Percentiles rank a stretch among this genome's conserved stretches.
Conservation (phyloP, 768 basidiomycete genomes). For the Mycena galopus region DNA sequence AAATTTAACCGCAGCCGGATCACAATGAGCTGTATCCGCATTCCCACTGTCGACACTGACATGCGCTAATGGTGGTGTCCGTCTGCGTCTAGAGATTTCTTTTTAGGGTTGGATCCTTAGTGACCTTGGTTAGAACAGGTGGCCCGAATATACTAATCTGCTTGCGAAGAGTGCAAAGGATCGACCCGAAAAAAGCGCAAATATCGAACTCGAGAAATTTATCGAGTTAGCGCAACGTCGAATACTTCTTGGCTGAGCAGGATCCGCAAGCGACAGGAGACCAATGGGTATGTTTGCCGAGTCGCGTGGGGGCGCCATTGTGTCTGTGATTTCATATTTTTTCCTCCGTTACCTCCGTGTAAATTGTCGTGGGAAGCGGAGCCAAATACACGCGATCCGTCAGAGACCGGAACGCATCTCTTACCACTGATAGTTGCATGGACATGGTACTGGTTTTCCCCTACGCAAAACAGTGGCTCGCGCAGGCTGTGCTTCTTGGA, state of each 20-base stretch:
- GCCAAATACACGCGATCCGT: constrained; percentile 11
- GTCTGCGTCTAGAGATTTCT: neutral
- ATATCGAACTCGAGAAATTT: constrained; percentile 17
- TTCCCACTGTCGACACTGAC: constrained; percentile 10
- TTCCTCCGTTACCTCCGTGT: constrained; percentile 4
- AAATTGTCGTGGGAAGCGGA: constrained; percentile 32
- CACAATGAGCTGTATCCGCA: constrained; percentile 9
- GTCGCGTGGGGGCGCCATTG: constrained; percentile 3
- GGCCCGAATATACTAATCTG: constrained; percentile 18
- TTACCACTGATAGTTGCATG: constrained; percentile 14
- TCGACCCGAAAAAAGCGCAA: constrained; percentile 42
- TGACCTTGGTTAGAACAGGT: constrained; percentile 16
- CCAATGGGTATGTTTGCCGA: constrained; percentile 31
- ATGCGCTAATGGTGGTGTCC: neutral
- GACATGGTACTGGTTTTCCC: constrained; percentile 24
- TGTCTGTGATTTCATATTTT: neutral
- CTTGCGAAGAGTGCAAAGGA: constrained; percentile 4
- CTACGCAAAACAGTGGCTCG: neutral
- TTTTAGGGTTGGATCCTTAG: neutral
- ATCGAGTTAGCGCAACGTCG: too few species aligned
- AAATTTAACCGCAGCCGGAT: constrained; percentile 12
- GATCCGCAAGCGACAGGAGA: constrained; percentile 17
- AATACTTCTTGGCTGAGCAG: too few species aligned
- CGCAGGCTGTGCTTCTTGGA: constrained; percentile 16
- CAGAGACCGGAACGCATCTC: constrained; percentile 8